Percentiles rank a stretch among this genome's conserved stretches.
Conservation (phyloP, 352 stramenopile genomes). For the Thalassiosira exigua region DNA sequence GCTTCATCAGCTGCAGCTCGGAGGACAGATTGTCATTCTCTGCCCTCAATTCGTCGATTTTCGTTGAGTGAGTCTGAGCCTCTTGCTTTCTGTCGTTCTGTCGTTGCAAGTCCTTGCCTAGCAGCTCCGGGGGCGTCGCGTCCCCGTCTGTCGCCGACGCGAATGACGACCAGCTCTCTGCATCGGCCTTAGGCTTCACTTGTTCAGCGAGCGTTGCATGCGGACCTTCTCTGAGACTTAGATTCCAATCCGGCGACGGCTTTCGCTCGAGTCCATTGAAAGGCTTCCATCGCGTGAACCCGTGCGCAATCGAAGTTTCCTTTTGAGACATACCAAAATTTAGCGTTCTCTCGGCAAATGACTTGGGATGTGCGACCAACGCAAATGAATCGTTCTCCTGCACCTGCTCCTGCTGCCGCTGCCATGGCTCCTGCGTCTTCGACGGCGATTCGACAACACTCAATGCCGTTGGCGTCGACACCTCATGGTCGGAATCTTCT, state of each 20-base stretch:
- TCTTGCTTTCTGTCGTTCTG: neutral
- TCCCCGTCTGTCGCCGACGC: no score
- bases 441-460: neutral
- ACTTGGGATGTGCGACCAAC: neutral
- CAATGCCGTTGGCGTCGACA: no score
- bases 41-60: conserved; percentile 12
- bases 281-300: neutral
- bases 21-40: conserved; percentile 5
- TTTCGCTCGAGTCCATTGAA: neutral
- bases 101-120: no score
- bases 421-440: no score
- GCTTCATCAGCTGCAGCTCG: neutral
- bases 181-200: no score
- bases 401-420: neutral
- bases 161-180: neutral
- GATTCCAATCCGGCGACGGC: neutral
- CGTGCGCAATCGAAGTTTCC: neutral
- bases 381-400: conserved; percentile 2
- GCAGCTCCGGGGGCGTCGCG: no score
- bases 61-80: neutral
- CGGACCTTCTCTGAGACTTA: neutral
- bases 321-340: conserved; percentile 21
- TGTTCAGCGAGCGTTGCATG: neutral
- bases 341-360: neutral
- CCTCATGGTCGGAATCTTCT: no score